phyloP scores from a whole-genome alignment of 257 asterid species.

The Haberlea rhodopensis region DNA sequence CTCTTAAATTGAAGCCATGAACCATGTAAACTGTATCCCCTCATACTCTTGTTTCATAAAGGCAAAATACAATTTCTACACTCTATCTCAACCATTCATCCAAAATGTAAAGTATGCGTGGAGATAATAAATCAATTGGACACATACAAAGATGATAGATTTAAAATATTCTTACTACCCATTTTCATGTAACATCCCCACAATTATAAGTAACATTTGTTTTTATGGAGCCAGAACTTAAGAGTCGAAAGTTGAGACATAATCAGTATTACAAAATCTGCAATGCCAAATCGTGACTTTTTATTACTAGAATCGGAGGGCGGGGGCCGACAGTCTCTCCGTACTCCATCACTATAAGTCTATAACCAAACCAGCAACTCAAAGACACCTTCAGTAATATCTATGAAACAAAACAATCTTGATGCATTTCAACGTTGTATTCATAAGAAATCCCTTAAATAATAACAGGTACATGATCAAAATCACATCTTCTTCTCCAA shows the following conservation, averaged over 20 bases:
- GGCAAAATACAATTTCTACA: neutral
- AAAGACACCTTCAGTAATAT: neutral
- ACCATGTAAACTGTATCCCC: neutral
- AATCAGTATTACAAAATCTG: neutral
- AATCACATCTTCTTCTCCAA: slow-evolving; percentile 12
- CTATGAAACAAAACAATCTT: neutral
- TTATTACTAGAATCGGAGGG: neutral
- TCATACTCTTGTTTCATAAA: neutral
- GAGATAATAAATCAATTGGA: neutral
- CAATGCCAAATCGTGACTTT: neutral
- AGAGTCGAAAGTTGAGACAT: neutral
- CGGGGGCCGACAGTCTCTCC: neutral
- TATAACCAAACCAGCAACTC: neutral
- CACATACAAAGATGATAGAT: neutral
- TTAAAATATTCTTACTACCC: neutral
- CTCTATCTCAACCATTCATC: neutral
- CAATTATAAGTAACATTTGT: neutral
- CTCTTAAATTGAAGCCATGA: neutral
- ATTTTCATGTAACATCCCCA: too few relatives aligned
- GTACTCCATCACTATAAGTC: neutral
- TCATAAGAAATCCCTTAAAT: neutral
- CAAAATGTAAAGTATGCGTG: neutral
- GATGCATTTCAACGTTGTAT: neutral
- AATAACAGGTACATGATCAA: neutral
- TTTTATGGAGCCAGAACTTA: neutral